Evolutionary conservation across 1,139 yeast genomes (phyloP), one percentile per base, ranked within the genome.

Genomic region (Scheffersomyces insectosa): DNA sequence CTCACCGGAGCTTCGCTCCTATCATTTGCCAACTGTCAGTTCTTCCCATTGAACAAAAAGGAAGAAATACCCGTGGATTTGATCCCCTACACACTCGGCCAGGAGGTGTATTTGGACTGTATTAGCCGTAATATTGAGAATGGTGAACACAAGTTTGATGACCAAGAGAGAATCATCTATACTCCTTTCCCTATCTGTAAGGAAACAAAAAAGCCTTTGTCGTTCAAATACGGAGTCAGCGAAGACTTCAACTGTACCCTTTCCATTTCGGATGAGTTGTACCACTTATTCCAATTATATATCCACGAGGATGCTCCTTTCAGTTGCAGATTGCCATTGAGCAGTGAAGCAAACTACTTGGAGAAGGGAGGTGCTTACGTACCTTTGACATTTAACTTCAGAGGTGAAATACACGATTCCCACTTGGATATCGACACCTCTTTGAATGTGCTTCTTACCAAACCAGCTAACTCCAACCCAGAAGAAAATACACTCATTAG

Each of bases 241-340:
- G 81, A 76, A 49, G 79, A 77, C 42, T 46, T 78, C 44, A 78
- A 79, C 50, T 86, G 95, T 59, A 82, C 91, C 2, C 69, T 86
- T 36, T 68, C 67, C 7, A 72, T 86, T 42, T 72, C 79, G n/a
- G 93, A 86, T 59, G 86, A 83, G 52, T 60, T 80, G 40, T 86
- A 78, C 57, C 95, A 86, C 55, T 62, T 85, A 46, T 84, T 86
- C 60, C 93, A 86, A 63, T 68, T 85, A 41, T 85, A 85, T 56
- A 70, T 86, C 42, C 95, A 86, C 59, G 87, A 85, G 60, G 95
- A 86, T 60, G 83, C 77, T 3, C 95, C 95, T 25, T 81, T 82
- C 57, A 77, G 87, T 44, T 86, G 95, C 61, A 70, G 87, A 44
- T 55, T 84, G 23, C 85, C 86, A 3, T 53, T 77, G 37, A 68